These are phyloP conservation scores for Aspergillus ochraceoroseus DNA, from an alignment of 2,329 filamentous ascomycete genomes.

Conservation along the genomic window DNA sequence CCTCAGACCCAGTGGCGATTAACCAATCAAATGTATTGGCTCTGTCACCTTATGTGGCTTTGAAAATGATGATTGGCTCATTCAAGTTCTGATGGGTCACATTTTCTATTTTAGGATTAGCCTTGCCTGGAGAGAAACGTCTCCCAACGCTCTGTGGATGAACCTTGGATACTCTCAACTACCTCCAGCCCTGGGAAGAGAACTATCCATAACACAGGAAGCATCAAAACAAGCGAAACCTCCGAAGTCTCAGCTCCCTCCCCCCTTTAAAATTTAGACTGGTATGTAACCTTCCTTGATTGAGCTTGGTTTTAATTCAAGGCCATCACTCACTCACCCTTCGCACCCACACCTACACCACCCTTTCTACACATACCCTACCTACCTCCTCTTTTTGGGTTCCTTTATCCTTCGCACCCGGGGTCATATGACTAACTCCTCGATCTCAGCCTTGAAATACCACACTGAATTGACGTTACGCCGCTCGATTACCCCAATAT, in stretches of 20 bases:
- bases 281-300: constrained; percentile 12
- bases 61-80: constrained; percentile 14
- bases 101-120: constrained; percentile 19
- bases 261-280: constrained; percentile 1
- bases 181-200: neutral
- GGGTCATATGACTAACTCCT: constrained; percentile 21
- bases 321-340: constrained; percentile 4
- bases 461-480: constrained; percentile 16
- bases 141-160: constrained; percentile 6
- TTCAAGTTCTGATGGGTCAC: too few relatives aligned
- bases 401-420: constrained; percentile 1
- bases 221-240: constrained; percentile 2
- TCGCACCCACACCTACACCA: constrained; percentile 10
- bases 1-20: constrained; percentile 10
- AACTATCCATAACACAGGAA: constrained; percentile 3
- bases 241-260: constrained; percentile 3
- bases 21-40: constrained; percentile 20
- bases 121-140: constrained; percentile 4
- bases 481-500: constrained; percentile 8
- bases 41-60: neutral
- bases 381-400: constrained; percentile 7
- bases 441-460: constrained; percentile 16
- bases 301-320: constrained; percentile 1
- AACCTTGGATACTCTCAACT: constrained; percentile 10
- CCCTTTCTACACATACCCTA: constrained; percentile 5